Base-by-base conservation (phyloP, 768 basidiomycete species). In the Tricholoma hemisulphureum region DNA sequence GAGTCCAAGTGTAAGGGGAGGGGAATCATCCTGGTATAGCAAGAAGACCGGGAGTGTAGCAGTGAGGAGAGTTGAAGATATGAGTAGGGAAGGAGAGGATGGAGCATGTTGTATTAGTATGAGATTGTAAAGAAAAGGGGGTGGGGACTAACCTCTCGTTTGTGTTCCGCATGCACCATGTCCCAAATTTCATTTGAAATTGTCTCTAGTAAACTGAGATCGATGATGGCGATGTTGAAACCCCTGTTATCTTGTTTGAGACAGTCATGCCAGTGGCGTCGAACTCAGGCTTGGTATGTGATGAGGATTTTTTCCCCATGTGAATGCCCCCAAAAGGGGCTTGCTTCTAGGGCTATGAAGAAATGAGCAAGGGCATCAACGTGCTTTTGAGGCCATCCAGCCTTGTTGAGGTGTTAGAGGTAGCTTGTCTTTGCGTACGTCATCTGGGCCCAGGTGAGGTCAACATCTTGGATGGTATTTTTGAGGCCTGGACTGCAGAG, bases 361-460 rank as follows among this genome's bases (percentile, higher is more conserved):
- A 32, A 32, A 5, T 3, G 32, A 14, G 32, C 5, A 6, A 32
- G 32, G 32, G 32, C n/a, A n/a, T n/a, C n/a, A n/a, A n/a, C n/a
- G n/a, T n/a, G n/a, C 32, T 32, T 32, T 14, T 32, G 8, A 14
- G 32, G 32, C 32, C 32, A 32, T 32, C 5, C 5, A 32, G 32
- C 5, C 2, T 32, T 32, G 32, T 14, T 6, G 1, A 11, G 14
- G 10, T 37, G 23, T 9, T 56, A n/a, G n/a, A n/a, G n/a, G n/a
- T n/a, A n/a, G n/a, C n/a, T n/a, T n/a, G n/a, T n/a, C n/a, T n/a
- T 39, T 0, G 39, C 57, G 10, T 58, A 57, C 14, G 14, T 29
- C 21, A 51, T 52, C n/a, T 57, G 56, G 5, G 51, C 51, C 56
- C 56, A 57, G n/a, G 56, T 31, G 29, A 57, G 37, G 50, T 46